Conservation (phyloP, 2,329 filamentous ascomycete genomes). For the Ascochyta rabiei region DNA sequence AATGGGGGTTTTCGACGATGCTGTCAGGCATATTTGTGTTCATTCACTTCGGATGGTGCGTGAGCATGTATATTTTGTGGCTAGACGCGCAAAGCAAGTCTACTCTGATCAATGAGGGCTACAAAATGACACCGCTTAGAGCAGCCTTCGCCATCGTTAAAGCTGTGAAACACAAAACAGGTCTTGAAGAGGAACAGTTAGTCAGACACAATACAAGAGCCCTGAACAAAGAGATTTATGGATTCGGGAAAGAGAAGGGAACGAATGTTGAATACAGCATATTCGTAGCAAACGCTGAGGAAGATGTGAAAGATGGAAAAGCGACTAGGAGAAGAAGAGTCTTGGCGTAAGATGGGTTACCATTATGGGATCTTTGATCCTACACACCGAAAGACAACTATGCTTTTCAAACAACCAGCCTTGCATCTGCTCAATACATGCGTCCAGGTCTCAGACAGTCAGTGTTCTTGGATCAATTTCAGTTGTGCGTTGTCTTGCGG, state of each 20-base stretch:
- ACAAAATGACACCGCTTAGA: conserved; percentile 40
- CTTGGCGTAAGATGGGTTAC: neutral
- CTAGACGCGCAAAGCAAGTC: conserved; percentile 40
- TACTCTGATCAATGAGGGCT: conserved; percentile 33
- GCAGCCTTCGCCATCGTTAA: conserved; percentile 37
- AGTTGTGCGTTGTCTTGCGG: neutral
- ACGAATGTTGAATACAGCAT: conserved; percentile 22
- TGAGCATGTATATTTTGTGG: conserved; percentile 46
- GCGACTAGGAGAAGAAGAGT: neutral
- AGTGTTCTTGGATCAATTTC: neutral
- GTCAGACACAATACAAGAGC: conserved; percentile 22
- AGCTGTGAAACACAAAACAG: conserved; percentile 33
- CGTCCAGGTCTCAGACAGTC: neutral
- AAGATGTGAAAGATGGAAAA: neutral
- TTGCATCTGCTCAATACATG: neutral
- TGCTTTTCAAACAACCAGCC: neutral
- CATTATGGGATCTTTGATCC: neutral
- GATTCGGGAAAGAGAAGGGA: conserved; percentile 11
- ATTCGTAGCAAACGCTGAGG: conserved; percentile 16
- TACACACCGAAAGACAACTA: neutral
- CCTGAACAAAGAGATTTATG: conserved; percentile 30
- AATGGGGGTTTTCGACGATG: conserved; percentile 49
- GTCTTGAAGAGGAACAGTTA: conserved; percentile 24
- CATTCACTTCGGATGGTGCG: conserved; percentile 37
- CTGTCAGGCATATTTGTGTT: conserved; percentile 41